These are phyloP conservation scores for Cichorium intybus DNA, from an alignment of 140 eudicot species.

Conservation along the genomic window DNA sequence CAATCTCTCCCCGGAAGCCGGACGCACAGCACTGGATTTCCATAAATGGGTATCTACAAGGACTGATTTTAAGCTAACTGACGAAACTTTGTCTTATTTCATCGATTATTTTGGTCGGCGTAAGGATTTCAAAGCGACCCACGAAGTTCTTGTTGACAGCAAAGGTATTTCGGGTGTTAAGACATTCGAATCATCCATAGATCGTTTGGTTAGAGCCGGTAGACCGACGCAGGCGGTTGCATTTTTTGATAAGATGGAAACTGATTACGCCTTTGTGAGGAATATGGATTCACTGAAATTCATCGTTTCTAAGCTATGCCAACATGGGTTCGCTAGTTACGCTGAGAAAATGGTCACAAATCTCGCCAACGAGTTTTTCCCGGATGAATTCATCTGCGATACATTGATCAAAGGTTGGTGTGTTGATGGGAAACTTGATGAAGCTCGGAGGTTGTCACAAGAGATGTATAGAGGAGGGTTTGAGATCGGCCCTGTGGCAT, in stretches of 20 bases:
- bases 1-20: constrained; percentile 61
- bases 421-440: constrained; percentile 81
- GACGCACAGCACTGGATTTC: constrained; percentile 64
- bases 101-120: constrained; percentile 82
- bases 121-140: constrained; percentile 73
- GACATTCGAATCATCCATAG: constrained; percentile 45
- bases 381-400: constrained; percentile 85
- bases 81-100: constrained; percentile 59
- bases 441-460: constrained; percentile 70
- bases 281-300: constrained; percentile 51
- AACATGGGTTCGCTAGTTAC: constrained; percentile 76
- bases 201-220: constrained; percentile 81
- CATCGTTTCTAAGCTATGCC: constrained; percentile 61
- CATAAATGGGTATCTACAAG: constrained; percentile 63
- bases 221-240: constrained; percentile 64
- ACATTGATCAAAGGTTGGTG: constrained; percentile 85
- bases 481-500: constrained; percentile 59
- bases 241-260: constrained; percentile 72
- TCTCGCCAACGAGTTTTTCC: constrained; percentile 80
- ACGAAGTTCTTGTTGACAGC: constrained; percentile 52
- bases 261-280: constrained; percentile 74
- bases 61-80: constrained; percentile 43
- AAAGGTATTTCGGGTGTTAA: constrained; percentile 45
- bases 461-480: constrained; percentile 97
- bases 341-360: constrained; percentile 85